A percentile compares a stretch with the other conserved stretches of the same genome.
Evolutionary conservation across 2,329 filamentous ascomycete species (phyloP).

Genomic region (Calcarisporium arbuscula): DNA sequence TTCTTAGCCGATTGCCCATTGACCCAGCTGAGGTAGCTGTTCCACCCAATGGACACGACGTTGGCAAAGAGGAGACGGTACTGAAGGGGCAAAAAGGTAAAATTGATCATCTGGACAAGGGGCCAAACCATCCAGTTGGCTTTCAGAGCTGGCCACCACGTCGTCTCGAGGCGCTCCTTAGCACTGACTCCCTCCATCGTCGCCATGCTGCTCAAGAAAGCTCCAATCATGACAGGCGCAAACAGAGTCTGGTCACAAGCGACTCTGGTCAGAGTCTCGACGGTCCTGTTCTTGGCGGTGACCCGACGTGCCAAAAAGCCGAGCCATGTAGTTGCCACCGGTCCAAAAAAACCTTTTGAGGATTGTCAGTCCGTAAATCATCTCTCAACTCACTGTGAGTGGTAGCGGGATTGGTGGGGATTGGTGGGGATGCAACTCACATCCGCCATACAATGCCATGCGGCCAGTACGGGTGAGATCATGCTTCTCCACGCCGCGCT

Average conservation of each 20-base stretch:
- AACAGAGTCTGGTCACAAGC: slow-evolving; percentile 76
- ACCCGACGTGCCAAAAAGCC: slow-evolving; percentile 68
- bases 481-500: slow-evolving; percentile 69
- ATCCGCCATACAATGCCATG: slow-evolving; percentile 75
- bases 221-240: slow-evolving; percentile 73
- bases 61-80: slow-evolving; percentile 84
- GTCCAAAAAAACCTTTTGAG: slow-evolving; percentile 68
- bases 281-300: slow-evolving; percentile 54
- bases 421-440: slow-evolving; percentile 34
- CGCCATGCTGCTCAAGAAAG: slow-evolving; percentile 82
- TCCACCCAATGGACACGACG: slow-evolving; percentile 63
- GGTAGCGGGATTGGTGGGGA: background rate
- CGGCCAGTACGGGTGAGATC: slow-evolving; percentile 65
- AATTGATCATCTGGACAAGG: slow-evolving; percentile 77
- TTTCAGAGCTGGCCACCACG: slow-evolving; percentile 64
- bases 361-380: slow-evolving; percentile 7
- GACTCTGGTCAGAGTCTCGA: slow-evolving; percentile 72
- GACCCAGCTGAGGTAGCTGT: slow-evolving; percentile 57
- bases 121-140: slow-evolving; percentile 91
- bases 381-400: slow-evolving; percentile 4
- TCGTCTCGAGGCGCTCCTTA: slow-evolving; percentile 62
- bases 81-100: slow-evolving; percentile 77
- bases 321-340: slow-evolving; percentile 84
- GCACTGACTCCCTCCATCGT: slow-evolving; percentile 61
- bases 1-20: slow-evolving; percentile 50